Evolutionary conservation across 2,329 filamentous ascomycete species (phyloP).

Genomic region (Leptographium lundbergii): DNA sequence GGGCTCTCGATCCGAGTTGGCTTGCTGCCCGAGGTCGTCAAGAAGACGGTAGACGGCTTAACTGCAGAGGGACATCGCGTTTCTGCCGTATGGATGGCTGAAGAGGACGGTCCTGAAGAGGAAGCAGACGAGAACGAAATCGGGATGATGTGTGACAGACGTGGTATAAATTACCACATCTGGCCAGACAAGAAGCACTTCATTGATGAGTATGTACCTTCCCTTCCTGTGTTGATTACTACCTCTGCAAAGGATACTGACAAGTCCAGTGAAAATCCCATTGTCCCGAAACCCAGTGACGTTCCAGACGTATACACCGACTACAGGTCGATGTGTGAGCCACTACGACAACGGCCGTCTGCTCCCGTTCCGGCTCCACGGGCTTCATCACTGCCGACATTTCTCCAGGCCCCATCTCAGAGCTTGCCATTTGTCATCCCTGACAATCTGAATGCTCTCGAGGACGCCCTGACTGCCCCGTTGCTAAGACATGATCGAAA

Average conservation of each 20-base stretch:
- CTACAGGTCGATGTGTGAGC: constrained; percentile 62
- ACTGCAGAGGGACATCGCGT: constrained; percentile 29
- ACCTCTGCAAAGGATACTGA: not conserved
- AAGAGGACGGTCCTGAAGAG: constrained; percentile 59
- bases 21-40: constrained; percentile 43
- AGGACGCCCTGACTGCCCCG: constrained; percentile 43
- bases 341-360: constrained; percentile 53
- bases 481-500: constrained; percentile 28
- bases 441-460: constrained; percentile 35
- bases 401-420: constrained; percentile 49
- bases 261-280: constrained; percentile 46
- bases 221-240: too few species aligned
- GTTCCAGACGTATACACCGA: constrained; percentile 65
- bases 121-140: constrained; percentile 48
- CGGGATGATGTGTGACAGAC: constrained; percentile 35
- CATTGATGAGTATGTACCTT: constrained; percentile 51
- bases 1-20: constrained; percentile 54
- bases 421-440: constrained; percentile 51
- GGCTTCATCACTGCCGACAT: constrained; percentile 38
- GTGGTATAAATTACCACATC: constrained; percentile 45
- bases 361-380: constrained; percentile 38
- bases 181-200: constrained; percentile 70
- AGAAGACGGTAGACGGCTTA: constrained; percentile 40
- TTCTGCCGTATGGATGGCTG: constrained; percentile 60
- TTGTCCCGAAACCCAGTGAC: constrained; percentile 37